Evolutionary conservation across 2,329 filamentous ascomycete species (phyloP).

Genomic region (Penicillium sp.): DNA sequence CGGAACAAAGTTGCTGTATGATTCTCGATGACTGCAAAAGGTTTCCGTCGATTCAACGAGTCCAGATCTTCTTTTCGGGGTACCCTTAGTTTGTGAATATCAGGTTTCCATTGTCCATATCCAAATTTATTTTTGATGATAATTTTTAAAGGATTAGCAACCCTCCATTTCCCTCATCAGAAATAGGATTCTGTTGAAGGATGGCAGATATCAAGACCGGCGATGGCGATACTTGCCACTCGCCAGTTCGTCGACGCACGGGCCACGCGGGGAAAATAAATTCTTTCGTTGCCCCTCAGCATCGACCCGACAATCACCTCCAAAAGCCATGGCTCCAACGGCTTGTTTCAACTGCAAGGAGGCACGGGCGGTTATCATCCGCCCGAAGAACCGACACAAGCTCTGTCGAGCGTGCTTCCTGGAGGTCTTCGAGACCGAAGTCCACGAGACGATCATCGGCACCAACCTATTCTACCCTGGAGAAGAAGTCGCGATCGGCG

Average conservation of each 20-base stretch:
- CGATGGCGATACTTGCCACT: neutral
- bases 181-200: neutral
- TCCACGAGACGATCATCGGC: conserved; percentile 86
- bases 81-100: neutral
- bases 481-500: conserved; percentile 89
- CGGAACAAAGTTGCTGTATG: conserved; percentile 2
- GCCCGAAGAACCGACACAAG: conserved; percentile 93
- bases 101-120: neutral
- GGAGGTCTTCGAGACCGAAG: conserved; percentile 83
- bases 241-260: conserved; percentile 13
- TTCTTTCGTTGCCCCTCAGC: conserved; percentile 27
- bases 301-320: conserved; percentile 3
- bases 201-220: neutral
- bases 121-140: no score
- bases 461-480: conserved; percentile 80
- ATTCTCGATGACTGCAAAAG: neutral
- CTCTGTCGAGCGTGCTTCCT: conserved; percentile 91
- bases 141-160: no score
- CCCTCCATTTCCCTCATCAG: neutral
- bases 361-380: conserved; percentile 82
- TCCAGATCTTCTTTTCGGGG: neutral
- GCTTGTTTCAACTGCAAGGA: conserved; percentile 75
- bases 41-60: neutral
- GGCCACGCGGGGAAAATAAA: conserved; percentile 27
- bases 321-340: conserved; percentile 69